A percentile compares a stretch with the other conserved stretches of the same genome.
Evolutionary conservation across 768 basidiomycete species (phyloP).

Genomic region (Boletus tylopilopsis): DNA sequence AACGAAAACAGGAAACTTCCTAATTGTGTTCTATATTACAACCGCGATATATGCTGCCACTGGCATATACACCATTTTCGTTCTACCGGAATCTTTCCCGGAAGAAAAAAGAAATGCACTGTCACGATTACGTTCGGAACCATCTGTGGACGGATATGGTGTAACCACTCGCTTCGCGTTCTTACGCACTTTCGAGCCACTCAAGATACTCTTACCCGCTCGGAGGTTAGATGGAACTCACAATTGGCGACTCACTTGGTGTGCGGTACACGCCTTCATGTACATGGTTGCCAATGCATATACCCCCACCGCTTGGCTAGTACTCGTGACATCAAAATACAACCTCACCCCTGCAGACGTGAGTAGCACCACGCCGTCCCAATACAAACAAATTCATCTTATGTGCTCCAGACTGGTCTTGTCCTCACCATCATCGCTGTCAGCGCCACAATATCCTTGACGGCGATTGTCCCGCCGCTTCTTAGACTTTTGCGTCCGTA

Average conservation of each 20-base stretch:
- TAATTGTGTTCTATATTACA: constrained; percentile 22
- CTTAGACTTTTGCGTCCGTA: constrained; percentile 24
- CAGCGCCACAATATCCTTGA: constrained; percentile 14
- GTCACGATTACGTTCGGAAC: constrained; percentile 1
- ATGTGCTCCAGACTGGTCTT: constrained; percentile 24
- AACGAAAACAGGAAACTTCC: constrained; percentile 18
- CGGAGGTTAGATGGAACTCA: constrained; percentile 13
- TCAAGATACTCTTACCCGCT: constrained; percentile 22
- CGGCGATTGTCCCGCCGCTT: constrained; percentile 18
- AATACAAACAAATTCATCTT: background rate
- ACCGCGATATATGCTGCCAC: constrained; percentile 5
- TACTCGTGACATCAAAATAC: constrained; percentile 24
- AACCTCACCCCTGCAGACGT: constrained; percentile 28
- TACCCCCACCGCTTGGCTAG: constrained; percentile 10
- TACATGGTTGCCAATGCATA: constrained; percentile 14
- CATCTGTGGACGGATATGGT: background rate
- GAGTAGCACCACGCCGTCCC: background rate
- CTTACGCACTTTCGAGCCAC: constrained; percentile 18
- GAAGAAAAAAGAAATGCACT: constrained; percentile 19
- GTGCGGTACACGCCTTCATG: constrained; percentile 26
- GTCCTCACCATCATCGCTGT: constrained; percentile 15
- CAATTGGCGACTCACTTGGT: constrained; percentile 30
- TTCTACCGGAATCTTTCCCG: constrained; percentile 32
- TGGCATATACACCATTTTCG: constrained; percentile 16
- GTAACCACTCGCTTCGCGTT: background rate